Conservation (phyloP, 345 rosid species). For the Salix viminalis region DNA sequence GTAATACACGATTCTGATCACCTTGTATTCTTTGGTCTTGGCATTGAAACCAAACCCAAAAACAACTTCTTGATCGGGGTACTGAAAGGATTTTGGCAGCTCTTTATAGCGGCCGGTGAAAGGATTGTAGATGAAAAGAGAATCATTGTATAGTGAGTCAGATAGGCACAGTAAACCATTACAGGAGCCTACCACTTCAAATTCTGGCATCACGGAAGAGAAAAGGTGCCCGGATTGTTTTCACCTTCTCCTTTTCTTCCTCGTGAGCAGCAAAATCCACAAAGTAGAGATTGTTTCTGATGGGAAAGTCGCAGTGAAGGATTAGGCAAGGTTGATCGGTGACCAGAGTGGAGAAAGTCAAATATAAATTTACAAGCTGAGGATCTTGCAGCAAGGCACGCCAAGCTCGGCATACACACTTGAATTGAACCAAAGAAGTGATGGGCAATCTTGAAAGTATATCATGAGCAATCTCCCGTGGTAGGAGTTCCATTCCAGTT, state of each 20-base stretch:
- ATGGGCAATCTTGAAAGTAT: conserved; percentile 62
- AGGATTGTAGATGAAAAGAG: conserved; percentile 34
- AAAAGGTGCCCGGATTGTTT: conserved; percentile 31
- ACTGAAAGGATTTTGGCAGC: conserved; percentile 29
- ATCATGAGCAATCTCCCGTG: conserved; percentile 51
- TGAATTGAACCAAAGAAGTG: conserved; percentile 33
- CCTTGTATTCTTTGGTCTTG: conserved; percentile 31
- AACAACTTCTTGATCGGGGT: conserved; percentile 26
- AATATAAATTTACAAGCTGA: conserved; percentile 15
- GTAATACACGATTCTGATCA: conserved; percentile 34
- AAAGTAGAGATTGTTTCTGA: conserved; percentile 35
- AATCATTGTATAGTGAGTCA: conserved; percentile 22
- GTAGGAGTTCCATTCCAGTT: conserved; percentile 46
- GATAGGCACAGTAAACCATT: conserved; percentile 41
- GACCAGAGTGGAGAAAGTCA: background rate
- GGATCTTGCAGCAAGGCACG: conserved; percentile 22
- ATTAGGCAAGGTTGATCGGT: conserved; percentile 39
- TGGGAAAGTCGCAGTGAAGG: conserved; percentile 38
- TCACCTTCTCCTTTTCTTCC: conserved; percentile 10
- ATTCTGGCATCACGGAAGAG: conserved; percentile 30
- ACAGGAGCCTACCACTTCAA: conserved; percentile 43
- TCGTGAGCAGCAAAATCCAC: conserved; percentile 24
- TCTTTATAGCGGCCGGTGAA: conserved; percentile 27
- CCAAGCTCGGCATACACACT: conserved; percentile 42
- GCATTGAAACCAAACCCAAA: conserved; percentile 43